A percentile compares a stretch with the other conserved stretches of the same genome.
phyloP scores from a whole-genome alignment of 495 filamentous ascomycete genomes.

The Talaromyces proteolyticus region DNA sequence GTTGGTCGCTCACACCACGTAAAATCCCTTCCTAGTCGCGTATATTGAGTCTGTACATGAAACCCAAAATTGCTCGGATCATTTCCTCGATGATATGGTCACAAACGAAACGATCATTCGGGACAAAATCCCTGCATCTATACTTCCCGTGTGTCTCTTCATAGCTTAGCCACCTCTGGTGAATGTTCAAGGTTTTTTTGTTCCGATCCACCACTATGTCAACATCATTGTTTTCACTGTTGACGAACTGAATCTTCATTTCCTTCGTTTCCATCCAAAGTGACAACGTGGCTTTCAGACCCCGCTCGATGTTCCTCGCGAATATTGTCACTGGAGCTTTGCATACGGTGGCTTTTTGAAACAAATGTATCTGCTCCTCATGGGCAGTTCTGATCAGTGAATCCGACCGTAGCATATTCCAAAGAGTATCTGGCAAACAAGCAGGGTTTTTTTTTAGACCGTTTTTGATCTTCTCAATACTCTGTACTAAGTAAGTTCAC shows the following conservation, averaged over 20 bases:
- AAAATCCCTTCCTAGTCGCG: too few relatives aligned
- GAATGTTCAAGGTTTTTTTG: neutral
- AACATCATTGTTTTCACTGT: neutral
- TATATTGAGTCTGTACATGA: too few relatives aligned
- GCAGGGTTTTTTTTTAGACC: slow-evolving; percentile 11
- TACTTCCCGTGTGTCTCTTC: neutral
- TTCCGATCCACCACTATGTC: neutral
- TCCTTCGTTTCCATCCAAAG: neutral
- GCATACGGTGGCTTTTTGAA: slow-evolving; percentile 2
- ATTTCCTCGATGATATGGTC: neutral
- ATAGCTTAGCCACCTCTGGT: neutral
- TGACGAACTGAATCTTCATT: neutral
- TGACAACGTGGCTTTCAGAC: neutral
- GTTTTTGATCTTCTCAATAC: slow-evolving; percentile 8
- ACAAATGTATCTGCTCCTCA: slow-evolving; percentile 3
- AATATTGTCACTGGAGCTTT: neutral
- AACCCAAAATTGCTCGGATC: neutral
- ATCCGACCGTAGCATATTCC: neutral
- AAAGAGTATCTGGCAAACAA: slow-evolving; percentile 5
- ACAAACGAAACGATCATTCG: neutral
- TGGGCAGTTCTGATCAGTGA: slow-evolving; percentile 3
- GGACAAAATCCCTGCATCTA: neutral
- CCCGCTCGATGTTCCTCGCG: slow-evolving; percentile 2
- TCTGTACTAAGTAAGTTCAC: too few relatives aligned
- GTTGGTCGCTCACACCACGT: too few relatives aligned